Conservation (phyloP, 495 filamentous ascomycete genomes). For the Ascodesmis nigricans region DNA sequence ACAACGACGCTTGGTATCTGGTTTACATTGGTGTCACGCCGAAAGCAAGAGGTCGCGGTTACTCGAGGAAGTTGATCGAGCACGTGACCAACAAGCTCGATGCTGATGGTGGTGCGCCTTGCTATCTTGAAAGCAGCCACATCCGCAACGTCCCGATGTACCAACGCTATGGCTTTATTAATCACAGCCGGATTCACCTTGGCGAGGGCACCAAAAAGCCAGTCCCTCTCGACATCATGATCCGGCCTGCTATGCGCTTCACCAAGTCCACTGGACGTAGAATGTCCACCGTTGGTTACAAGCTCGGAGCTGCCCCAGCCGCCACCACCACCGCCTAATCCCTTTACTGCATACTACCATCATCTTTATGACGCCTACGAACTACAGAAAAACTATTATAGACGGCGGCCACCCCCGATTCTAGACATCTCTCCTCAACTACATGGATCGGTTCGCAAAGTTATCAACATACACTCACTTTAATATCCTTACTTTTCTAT, state of each 20-base stretch:
- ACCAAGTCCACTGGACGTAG: constrained; percentile 5
- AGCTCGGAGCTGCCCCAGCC: constrained; percentile 3
- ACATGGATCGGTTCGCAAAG: no score
- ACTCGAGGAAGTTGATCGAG: constrained; percentile 43
- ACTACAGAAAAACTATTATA: background rate
- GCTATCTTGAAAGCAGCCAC: constrained; percentile 57
- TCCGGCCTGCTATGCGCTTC: constrained; percentile 33
- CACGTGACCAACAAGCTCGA: constrained; percentile 43
- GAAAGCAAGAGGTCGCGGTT: constrained; percentile 40
- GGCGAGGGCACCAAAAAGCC: constrained; percentile 31
- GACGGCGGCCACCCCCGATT: no score
- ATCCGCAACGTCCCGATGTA: constrained; percentile 44
- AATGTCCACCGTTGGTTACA: constrained; percentile 5
- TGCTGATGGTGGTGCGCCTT: constrained; percentile 33
- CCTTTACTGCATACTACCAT: background rate
- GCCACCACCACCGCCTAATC: no score
- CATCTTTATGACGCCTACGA: background rate
- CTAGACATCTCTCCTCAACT: no score
- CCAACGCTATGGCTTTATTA: constrained; percentile 43
- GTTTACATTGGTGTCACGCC: constrained; percentile 59
- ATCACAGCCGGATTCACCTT: constrained; percentile 35
- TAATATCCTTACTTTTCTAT: background rate
- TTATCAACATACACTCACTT: no score
- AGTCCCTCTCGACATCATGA: constrained; percentile 56
- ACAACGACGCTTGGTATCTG: constrained; percentile 45